These are phyloP conservation scores for Penicillium cataractarum DNA, from an alignment of 495 filamentous ascomycete species.

Conservation along the genomic window DNA sequence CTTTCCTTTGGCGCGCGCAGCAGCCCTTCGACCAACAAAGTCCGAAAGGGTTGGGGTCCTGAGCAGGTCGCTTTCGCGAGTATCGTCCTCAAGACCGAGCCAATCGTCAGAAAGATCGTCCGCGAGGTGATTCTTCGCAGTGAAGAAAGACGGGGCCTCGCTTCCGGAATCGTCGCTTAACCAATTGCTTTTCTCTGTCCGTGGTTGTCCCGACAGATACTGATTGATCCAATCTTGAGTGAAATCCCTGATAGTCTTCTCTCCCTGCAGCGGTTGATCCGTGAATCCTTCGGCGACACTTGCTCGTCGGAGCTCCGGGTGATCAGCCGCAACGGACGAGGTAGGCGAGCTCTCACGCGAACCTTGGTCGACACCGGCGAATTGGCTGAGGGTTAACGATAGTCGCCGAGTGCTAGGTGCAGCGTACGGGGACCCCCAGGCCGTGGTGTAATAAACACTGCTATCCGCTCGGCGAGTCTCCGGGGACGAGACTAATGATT, in stretches of 20 bases:
- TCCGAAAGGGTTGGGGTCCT: constrained; percentile 50
- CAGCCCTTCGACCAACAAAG: constrained; percentile 38
- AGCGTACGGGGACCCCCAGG: constrained; percentile 77
- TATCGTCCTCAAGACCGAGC: constrained; percentile 51
- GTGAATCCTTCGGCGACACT: constrained; percentile 34
- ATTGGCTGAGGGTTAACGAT: constrained; percentile 49
- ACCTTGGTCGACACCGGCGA: constrained; percentile 38
- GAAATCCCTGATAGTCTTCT: constrained; percentile 56
- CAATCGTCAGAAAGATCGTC: constrained; percentile 49
- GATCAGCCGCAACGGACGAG: constrained; percentile 54
- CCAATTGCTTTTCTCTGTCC: constrained; percentile 70
- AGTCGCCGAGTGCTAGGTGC: constrained; percentile 54
- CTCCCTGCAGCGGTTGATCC: constrained; percentile 44
- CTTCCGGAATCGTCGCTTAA: constrained; percentile 72
- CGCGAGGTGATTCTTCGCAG: constrained; percentile 47
- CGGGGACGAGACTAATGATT: constrained; percentile 48
- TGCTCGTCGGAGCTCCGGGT: constrained; percentile 55
- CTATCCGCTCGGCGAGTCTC: constrained; percentile 47
- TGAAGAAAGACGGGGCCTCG: constrained; percentile 51
- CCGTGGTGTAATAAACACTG: constrained; percentile 64
- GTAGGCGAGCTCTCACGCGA: constrained; percentile 44
- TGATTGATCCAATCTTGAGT: constrained; percentile 81
- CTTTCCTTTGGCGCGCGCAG: constrained; percentile 45
- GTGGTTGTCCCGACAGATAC: constrained; percentile 63
- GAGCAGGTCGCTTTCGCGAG: constrained; percentile 42